Evolutionary conservation across 2,329 filamentous ascomycete species (phyloP).

Genomic region (Botrytis fabae): DNA sequence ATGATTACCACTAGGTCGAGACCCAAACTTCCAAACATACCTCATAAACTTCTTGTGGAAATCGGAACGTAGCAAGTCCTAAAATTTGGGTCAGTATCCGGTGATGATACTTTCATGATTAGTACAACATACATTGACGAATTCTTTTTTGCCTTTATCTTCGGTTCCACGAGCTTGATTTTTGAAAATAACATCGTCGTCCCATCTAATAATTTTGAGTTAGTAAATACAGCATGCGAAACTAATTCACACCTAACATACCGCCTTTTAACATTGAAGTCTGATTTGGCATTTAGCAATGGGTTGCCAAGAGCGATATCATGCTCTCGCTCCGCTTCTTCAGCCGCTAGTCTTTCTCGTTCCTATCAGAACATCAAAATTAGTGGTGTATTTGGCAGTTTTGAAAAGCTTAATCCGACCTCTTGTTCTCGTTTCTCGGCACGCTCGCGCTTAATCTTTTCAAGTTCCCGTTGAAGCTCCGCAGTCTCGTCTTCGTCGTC

Average conservation of each 20-base stretch:
- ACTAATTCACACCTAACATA: slow-evolving; percentile 33
- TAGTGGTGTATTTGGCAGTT: slow-evolving; percentile 22
- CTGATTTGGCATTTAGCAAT: slow-evolving; percentile 74
- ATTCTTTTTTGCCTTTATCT: slow-evolving; percentile 89
- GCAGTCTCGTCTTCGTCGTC: slow-evolving; percentile 82
- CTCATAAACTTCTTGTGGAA: slow-evolving; percentile 98
- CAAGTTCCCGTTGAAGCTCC: slow-evolving; percentile 86
- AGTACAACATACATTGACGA: slow-evolving; percentile 76
- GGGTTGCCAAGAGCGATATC: slow-evolving; percentile 94
- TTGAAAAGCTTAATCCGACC: slow-evolving; percentile 41
- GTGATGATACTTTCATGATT: slow-evolving; percentile 18
- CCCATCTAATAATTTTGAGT: slow-evolving; percentile 61
- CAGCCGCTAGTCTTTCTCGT: slow-evolving; percentile 73
- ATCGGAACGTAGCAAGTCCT: slow-evolving; percentile 88
- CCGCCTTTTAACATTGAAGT: slow-evolving; percentile 84
- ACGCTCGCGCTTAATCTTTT: slow-evolving; percentile 87
- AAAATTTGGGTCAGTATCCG: slow-evolving; percentile 25
- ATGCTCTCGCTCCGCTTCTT: slow-evolving; percentile 79
- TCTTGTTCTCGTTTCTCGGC: slow-evolving; percentile 75
- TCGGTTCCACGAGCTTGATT: slow-evolving; percentile 96
- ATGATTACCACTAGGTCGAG: neutral
- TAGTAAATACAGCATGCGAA: neutral
- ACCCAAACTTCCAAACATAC: slow-evolving; percentile 31
- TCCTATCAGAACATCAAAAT: slow-evolving; percentile 52
- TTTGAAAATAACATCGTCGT: slow-evolving; percentile 98